phyloP scores from a whole-genome alignment of 441 rosid species.

The Gossypium gossypioides region DNA sequence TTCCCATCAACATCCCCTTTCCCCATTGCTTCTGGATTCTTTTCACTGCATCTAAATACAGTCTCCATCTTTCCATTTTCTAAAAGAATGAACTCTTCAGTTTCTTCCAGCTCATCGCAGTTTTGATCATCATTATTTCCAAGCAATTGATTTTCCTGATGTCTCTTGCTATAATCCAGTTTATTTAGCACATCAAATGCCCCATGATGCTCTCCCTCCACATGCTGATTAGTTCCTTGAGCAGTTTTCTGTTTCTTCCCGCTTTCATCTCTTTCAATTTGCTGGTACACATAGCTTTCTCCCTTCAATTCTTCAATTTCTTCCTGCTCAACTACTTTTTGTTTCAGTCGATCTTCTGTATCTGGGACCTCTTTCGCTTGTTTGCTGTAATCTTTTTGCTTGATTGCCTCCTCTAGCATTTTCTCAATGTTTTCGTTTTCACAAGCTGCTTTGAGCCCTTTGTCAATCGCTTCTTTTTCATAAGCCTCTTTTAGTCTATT shows the following conservation, averaged over 20 bases:
- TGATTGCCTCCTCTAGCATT: constrained; percentile 11
- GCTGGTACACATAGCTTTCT: constrained; percentile 16
- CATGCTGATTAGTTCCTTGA: constrained; percentile 18
- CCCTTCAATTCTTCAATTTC: constrained; percentile 24
- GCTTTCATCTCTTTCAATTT: constrained; percentile 14
- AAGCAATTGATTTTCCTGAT: constrained; percentile 16
- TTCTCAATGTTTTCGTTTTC: constrained; percentile 33
- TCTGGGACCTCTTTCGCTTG: constrained; percentile 16
- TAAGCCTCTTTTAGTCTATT: constrained; percentile 27
- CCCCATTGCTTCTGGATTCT: constrained; percentile 22
- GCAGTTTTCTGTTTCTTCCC: constrained; percentile 16
- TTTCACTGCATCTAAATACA: constrained; percentile 20
- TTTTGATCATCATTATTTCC: constrained; percentile 22
- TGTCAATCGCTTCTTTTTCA: constrained; percentile 32
- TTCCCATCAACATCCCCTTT: constrained; percentile 12
- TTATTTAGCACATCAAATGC: constrained; percentile 10
- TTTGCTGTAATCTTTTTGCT: constrained; percentile 6
- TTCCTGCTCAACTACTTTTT: constrained; percentile 20
- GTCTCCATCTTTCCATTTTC: constrained; percentile 19
- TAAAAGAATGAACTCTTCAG: constrained; percentile 22
- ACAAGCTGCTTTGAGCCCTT: constrained; percentile 26
- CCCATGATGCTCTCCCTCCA: constrained; percentile 18
- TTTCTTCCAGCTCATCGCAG: constrained; percentile 18
- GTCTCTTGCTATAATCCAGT: constrained; percentile 18
- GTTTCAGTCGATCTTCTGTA: constrained; percentile 22